Conservation (phyloP, 2,329 filamentous ascomycete species). For the Colletotrichum sp. region DNA sequence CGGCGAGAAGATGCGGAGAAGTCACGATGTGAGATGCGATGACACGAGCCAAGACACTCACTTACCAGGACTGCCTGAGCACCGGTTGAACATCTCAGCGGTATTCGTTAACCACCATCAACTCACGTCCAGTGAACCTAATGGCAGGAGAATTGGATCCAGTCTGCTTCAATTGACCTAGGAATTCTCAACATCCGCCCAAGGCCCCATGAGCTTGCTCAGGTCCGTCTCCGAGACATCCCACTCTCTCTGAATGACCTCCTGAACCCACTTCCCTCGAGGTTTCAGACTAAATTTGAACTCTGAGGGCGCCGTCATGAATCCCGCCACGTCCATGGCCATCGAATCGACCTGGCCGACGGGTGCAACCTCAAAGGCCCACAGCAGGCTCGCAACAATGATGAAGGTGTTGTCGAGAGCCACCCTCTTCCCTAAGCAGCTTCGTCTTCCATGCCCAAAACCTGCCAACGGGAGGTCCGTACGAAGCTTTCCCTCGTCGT, state of each 20-base stretch:
- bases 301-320: constrained; percentile 28
- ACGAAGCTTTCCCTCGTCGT: constrained; percentile 14
- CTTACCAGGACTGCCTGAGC: not conserved
- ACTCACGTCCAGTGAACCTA: not conserved
- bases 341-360: constrained; percentile 26
- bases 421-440: constrained; percentile 47
- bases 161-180: not conserved
- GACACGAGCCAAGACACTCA: not conserved
- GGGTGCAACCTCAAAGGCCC: constrained; percentile 49
- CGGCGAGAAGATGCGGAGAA: not conserved
- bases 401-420: constrained; percentile 51
- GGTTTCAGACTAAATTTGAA: constrained; percentile 31
- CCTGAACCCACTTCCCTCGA: constrained; percentile 30
- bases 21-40: not conserved
- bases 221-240: constrained; percentile 13
- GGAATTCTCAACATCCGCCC: not conserved
- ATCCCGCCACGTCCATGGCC: constrained; percentile 25
- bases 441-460: constrained; percentile 54
- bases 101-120: not conserved
- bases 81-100: not conserved
- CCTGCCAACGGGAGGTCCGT: constrained; percentile 35
- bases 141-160: not conserved
- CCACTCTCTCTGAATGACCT: constrained; percentile 23
- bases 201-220: constrained; percentile 4
- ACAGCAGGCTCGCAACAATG: constrained; percentile 46